Percentiles rank a stretch among this genome's conserved stretches.
Evolutionary conservation across 148 eudicot species (phyloP).

Genomic region (Oxyria digyna): DNA sequence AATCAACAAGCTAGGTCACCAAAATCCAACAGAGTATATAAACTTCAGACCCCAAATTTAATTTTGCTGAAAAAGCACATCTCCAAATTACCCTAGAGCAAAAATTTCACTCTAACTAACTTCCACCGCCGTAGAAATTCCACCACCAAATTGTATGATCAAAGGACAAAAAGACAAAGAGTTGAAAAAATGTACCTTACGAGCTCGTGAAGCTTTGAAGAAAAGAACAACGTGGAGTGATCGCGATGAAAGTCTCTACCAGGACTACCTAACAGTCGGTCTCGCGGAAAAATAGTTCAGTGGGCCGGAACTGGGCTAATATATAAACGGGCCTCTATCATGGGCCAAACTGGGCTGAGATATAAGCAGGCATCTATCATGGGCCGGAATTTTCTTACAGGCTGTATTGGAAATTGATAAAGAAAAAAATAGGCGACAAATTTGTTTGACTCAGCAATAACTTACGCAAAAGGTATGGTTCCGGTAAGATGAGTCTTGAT

Average conservation of each 20-base stretch:
- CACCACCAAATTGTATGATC: neutral
- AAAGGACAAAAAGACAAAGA: neutral
- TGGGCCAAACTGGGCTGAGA: no score
- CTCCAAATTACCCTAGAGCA: conserved; percentile 1
- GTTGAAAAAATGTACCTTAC: neutral
- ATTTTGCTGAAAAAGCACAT: neutral
- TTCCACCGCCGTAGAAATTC: neutral
- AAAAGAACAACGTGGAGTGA: neutral
- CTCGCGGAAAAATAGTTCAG: neutral
- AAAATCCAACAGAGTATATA: neutral
- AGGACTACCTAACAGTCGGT: conserved; percentile 4
- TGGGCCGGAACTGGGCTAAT: neutral
- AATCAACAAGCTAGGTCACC: neutral
- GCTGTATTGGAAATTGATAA: no score
- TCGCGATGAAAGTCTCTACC: neutral
- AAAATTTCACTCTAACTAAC: neutral
- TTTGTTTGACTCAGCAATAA: no score
- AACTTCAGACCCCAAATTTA: neutral
- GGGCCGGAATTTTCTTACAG: no score
- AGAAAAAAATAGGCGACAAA: no score
- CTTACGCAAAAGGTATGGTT: no score
- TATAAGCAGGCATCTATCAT: no score
- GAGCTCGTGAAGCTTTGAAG: neutral
- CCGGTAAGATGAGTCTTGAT: no score
- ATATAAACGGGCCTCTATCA: neutral